Conservation (phyloP, 2,329 filamentous ascomycete species). For the Penicillium sp. region DNA sequence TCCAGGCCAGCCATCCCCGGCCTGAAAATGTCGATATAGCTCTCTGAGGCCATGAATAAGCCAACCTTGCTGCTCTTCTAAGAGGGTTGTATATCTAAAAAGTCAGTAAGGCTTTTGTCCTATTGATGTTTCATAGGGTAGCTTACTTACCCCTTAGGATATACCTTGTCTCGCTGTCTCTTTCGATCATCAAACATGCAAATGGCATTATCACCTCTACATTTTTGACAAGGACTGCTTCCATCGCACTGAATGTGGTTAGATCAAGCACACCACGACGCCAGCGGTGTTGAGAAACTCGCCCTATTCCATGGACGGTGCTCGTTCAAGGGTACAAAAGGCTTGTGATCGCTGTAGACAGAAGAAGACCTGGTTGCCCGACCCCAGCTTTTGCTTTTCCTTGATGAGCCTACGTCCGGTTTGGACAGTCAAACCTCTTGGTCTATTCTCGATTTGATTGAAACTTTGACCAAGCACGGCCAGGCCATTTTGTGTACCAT, state of each 20-base stretch:
- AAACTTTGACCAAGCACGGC: constrained; percentile 84
- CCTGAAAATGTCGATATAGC: not conserved
- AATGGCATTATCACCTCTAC: not conserved
- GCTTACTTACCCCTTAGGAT: not conserved
- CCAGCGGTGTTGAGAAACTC: not conserved
- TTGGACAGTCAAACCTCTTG: constrained; percentile 91
- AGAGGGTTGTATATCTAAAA: not conserved
- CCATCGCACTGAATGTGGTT: not conserved
- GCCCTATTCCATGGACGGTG: not conserved
- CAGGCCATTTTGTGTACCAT: constrained; percentile 95
- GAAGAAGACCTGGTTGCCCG: constrained; percentile 67
- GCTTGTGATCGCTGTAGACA: not conserved
- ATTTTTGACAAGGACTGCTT: not conserved
- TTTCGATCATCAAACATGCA: not conserved
- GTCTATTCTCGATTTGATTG: constrained; percentile 83
- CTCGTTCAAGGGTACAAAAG: not conserved
- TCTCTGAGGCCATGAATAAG: not conserved
- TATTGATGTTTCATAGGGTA: not conserved
- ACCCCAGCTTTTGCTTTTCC: constrained; percentile 71
- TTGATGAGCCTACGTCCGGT: constrained; percentile 93
- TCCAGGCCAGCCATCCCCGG: not conserved
- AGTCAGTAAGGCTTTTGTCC: not conserved
- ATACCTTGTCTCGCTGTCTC: not conserved
- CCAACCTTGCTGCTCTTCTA: not conserved
- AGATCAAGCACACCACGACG: not conserved